Evolutionary conservation across 257 asterid species (phyloP).

Genomic region (Apocynum venetum): DNA sequence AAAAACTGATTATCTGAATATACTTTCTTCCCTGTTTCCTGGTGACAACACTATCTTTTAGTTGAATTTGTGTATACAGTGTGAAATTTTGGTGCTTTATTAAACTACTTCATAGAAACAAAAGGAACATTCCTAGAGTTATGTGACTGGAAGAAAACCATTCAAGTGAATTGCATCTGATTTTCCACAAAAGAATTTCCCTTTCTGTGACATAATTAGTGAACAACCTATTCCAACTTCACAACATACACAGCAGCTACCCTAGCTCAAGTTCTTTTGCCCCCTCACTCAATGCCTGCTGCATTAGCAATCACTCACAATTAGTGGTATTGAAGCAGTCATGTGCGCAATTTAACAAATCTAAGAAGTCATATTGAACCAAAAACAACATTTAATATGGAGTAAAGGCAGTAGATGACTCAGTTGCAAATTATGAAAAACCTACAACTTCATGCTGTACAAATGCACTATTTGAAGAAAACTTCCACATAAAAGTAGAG

Average conservation of each 20-base stretch:
- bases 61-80: background rate
- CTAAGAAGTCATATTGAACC: background rate
- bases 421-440: background rate
- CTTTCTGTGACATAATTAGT: background rate
- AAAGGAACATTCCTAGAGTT: background rate
- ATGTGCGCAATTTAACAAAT: background rate
- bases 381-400: background rate
- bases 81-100: background rate
- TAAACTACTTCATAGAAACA: background rate
- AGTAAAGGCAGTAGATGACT: background rate
- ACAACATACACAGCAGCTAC: background rate
- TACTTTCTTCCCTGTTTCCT: background rate
- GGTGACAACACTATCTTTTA: background rate
- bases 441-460: background rate
- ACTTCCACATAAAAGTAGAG: background rate
- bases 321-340: background rate
- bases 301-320: background rate
- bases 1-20: background rate
- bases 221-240: background rate
- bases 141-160: background rate
- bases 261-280: background rate
- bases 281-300: background rate
- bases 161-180: background rate
- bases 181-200: background rate
- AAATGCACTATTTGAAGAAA: background rate